phyloP scores from a whole-genome alignment of 495 filamentous ascomycete species.

The Saxophila tyrrhenica region DNA sequence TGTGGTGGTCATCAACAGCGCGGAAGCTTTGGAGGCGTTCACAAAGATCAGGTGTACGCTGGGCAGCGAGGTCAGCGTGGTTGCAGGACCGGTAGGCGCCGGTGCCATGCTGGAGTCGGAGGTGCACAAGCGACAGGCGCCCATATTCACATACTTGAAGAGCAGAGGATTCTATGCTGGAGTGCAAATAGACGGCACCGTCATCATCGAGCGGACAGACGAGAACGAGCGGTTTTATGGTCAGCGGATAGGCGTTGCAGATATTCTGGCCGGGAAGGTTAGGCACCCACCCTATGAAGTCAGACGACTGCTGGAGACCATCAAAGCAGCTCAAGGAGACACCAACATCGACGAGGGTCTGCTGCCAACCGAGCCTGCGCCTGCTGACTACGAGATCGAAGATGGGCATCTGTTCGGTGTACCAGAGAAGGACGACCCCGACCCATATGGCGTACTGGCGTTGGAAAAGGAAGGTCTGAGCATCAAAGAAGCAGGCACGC shows the following conservation, averaged over 20 bases:
- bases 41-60: conserved; percentile 64
- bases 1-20: conserved; percentile 78
- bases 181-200: conserved; percentile 71
- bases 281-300: conserved; percentile 52
- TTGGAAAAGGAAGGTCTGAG: conserved; percentile 74
- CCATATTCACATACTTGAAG: conserved; percentile 82
- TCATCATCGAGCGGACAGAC: conserved; percentile 72
- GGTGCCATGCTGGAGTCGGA: conserved; percentile 66
- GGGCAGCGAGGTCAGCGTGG: conserved; percentile 64
- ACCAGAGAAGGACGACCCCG: conserved; percentile 65
- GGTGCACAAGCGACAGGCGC: conserved; percentile 54
- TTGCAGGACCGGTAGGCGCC: conserved; percentile 68
- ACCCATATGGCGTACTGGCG: conserved; percentile 80
- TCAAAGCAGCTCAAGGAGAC: conserved; percentile 78
- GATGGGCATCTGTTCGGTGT: conserved; percentile 53
- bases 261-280: conserved; percentile 73
- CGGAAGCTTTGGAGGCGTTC: conserved; percentile 68
- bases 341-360: conserved; percentile 51
- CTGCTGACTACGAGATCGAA: conserved; percentile 56
- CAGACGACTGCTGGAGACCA: conserved; percentile 58
- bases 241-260: conserved; percentile 56
- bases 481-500: conserved; percentile 74
- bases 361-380: conserved; percentile 51
- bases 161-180: conserved; percentile 73
- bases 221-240: conserved; percentile 85